Evolutionary conservation across 1,139 yeast species (phyloP), one percentile per base, ranked within the genome.

Genomic region (Lizanozyma gosingica): DNA sequence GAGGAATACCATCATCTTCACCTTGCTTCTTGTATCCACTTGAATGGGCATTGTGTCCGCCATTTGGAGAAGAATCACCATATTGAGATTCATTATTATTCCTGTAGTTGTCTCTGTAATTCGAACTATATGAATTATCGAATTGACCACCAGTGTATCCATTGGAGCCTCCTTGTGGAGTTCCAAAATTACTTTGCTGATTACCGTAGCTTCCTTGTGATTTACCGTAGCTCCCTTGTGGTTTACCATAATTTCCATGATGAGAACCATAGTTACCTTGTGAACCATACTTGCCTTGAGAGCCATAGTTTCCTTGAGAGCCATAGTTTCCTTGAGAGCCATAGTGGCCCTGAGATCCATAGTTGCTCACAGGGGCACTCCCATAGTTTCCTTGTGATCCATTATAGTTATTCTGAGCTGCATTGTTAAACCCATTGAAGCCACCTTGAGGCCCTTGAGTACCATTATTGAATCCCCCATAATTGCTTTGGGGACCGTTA

Each of bases 121-220:
- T 8, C 17, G 39, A 32, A 33, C n/a, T n/a, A n/a, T n/a, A n/a
- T n/a, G n/a, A n/a, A n/a, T n/a, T 62, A 15, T 51, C 52, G 16
- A 44, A 35, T 18, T 14, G 11, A 6, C 27, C 35, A 17, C 32
- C 35, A 15, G 34, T 16, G 29, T 16, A 48, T 18, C 40, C 39
- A 33, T 40, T 41, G 27, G 36, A 36, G 22, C 41, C 49, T 11
- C 37, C 46, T 33, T 34, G 44, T 45, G 36, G 42, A 27, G 18
- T 18, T 11, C 29, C 37, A 17, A 56, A 47, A 34, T 41, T 33
- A 37, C 35, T 17, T 39, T n/a, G n/a, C n/a, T n/a, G n/a, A n/a
- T n/a, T n/a, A n/a, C n/a, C n/a, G n/a, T n/a, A n/a, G n/a, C n/a
- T n/a, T n/a, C n/a, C n/a, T n/a, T n/a, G n/a, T n/a, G n/a, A n/a